Base-by-base conservation (phyloP, 306 rosid genomes). In the Fragaria nilgerrensis region DNA sequence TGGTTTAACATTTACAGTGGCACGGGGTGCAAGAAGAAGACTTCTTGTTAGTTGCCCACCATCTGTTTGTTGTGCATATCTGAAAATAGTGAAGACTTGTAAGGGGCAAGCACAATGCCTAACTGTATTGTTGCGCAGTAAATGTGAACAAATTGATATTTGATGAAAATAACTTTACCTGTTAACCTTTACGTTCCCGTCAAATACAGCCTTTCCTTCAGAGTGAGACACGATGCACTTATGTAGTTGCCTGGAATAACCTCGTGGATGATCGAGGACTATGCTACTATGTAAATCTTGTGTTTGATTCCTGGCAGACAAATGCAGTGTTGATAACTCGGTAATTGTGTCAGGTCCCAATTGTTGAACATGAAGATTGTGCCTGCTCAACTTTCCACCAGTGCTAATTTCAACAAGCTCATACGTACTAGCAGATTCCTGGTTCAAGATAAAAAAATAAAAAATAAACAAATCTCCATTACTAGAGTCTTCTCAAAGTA, bases 21-120 rank as follows among this genome's bases (percentile, higher is more conserved):
- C 99, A 39, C 96, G 96, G 63, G 99, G 97, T 78, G 90, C 97
- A 22, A 95, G 94, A 34, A 95, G 97, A 83, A 95, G 97, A 82
- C 92, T 90, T 83, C 97, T 87, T 43, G 97, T 87, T 74, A 95
- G 84, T 82, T 95, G 99, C 39, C 99, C 99, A 47, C 97, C 99
- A 74, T 95, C 97, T 50, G 99, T 95, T 79, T 95, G 93, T 78
- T 95, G 98, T 20, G 98, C 97, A 52, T 81, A 92, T 87, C 97
- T 94, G 78, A 76, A 75, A 44, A 22, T 5, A 73, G 5, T 62
- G 47, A 43, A 53, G 15, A 41, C 5, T 9, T 50, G 47, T n/a
- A 44, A 49, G 48, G 68, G 53, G 67, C 55, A 29, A 0, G 66
- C 37, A 64, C 71, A 62, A 25, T 14, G 0, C 56, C 20, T 39